Evolutionary conservation across 1,284 basidiomycete species (phyloP), one percentile per base, ranked within the genome.

Genomic region (Ganoderma multipileum): DNA sequence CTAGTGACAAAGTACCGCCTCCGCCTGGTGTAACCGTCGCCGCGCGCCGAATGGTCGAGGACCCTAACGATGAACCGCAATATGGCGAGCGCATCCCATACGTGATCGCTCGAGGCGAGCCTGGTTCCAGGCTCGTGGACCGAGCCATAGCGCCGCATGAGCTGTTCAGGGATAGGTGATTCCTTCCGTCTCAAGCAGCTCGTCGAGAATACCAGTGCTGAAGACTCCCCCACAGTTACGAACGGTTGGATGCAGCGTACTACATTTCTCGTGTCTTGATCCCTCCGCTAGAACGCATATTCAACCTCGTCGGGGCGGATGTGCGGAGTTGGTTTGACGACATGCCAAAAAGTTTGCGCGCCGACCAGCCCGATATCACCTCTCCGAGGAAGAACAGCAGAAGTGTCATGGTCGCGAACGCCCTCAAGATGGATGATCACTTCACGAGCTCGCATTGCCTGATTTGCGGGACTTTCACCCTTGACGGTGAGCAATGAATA

Each of bases 51-150:
- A 88, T 94, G 80, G 77, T 92, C 26, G 79, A 89, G 58, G 97
- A 99, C 79, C 90, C 91, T 1, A 88, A 91, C 36, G 88, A 92
- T 69, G 96, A 98, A 77, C 87, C 94, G 1, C 95, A 97, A 75
- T 97, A 98, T 75, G 95, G 94, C 18, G 97, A 99, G 77, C 90
- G 97, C 33, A 89, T 99, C 2, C 95, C 96, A 0, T 99, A 98
- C 78, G 88, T 99, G 54, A 94, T 99, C 66, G 83, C 86, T 16
- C 79, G 90, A 60, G 92, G 94, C 2, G 85, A 87, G 47, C 87
- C 89, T 0, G 86, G 90, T 1, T 81, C 87, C 1, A 87, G 91
- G 63, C 85, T 99, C 16, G 92, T 95, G 26, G 95, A 98, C 72
- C 86, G 93, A 71, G 96, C 95, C 0, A 83, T 94, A 55, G 87